Conservation (phyloP, 306 rosid species). For the Acacia acuminata region DNA sequence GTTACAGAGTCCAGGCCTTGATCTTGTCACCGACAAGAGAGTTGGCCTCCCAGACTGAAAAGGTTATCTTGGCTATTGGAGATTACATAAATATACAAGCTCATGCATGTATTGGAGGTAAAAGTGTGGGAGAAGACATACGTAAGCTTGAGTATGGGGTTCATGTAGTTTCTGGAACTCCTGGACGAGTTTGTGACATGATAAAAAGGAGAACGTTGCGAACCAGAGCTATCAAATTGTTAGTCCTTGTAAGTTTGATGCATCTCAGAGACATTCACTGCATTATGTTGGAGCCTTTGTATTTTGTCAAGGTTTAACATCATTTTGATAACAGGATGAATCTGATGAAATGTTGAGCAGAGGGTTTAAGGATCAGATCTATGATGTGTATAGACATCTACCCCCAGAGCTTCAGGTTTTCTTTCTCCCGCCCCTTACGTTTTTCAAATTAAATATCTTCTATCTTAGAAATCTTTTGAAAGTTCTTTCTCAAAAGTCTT, state of each 20-base stretch:
- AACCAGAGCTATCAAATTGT: constrained; percentile 84
- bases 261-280: not conserved
- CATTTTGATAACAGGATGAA: constrained; percentile 63
- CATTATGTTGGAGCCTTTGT: not conserved
- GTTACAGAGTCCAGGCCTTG: constrained; percentile 78
- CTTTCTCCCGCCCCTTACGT: constrained; percentile 24
- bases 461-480: not conserved
- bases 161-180: constrained; percentile 98
- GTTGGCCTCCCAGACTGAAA: constrained; percentile 91
- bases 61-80: constrained; percentile 89
- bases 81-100: constrained; percentile 89
- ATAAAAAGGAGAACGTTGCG: constrained; percentile 95
- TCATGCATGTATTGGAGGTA: constrained; percentile 92
- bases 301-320: not conserved
- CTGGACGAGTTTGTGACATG: constrained; percentile 98
- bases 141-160: constrained; percentile 95
- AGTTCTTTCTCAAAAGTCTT: not conserved
- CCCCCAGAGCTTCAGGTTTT: constrained; percentile 98
- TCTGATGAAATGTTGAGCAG: constrained; percentile 99
- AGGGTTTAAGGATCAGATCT: constrained; percentile 98
- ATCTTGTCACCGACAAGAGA: constrained; percentile 97
- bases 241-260: constrained; percentile 67
- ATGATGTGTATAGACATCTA: constrained; percentile 95
- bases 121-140: constrained; percentile 94
- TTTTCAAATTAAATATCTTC: constrained; percentile 5